Evolutionary conservation across 2,329 filamentous ascomycete species (phyloP), one percentile per base, ranked within the genome.

Genomic region (Talaromyces atroroseus): DNA sequence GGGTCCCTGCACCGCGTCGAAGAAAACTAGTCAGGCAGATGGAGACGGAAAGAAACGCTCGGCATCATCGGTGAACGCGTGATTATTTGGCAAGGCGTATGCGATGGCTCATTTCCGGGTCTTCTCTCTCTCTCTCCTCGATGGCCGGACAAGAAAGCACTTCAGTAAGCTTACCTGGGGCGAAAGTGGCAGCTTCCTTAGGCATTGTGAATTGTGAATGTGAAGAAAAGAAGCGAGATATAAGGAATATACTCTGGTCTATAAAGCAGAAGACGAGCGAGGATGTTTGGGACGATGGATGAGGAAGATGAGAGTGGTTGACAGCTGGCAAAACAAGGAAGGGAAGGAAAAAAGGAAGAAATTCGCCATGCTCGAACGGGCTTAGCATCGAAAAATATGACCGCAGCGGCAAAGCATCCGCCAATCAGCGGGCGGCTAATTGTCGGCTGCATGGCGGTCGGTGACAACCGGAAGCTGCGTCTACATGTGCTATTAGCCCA

Each of bases 101-200:
- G 52, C 52, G 45, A 48, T 48, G 52, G 29, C 52, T 38, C 24
- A 45, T 45, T 11, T n/a, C 18, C 24, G 11, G 11, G 42, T 34
- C 8, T 16, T 40, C n/a, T n/a, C n/a, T n/a, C n/a, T 18, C 5
- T 40, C 16, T 40, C 44, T 62, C 59, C 12, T 59, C 56, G n/a
- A 54, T 60, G 46, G 21, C 48, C 21, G 47, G 53, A 38, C 14
- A 49, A 44, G 46, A 38, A 60, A 47, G 48, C 32, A 36, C 12
- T 8, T 47, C 40, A 29, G 42, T 29, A 38, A 58, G 73, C 77
- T 64, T 76, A 79, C 77, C 77, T 60, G 72, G 67, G 67, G 71
- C 67, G 68, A 71, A 74, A 69, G 63, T 65, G 47, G 56, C 56
- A 47, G 56, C 56, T 71, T 78, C 78, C 69, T 74, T 78, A 70